Percentiles rank a stretch among this genome's conserved stretches.
These are phyloP conservation scores for Micractinium sp. DNA, from an alignment of 139 green algal genomes.

Conservation along the genomic window DNA sequence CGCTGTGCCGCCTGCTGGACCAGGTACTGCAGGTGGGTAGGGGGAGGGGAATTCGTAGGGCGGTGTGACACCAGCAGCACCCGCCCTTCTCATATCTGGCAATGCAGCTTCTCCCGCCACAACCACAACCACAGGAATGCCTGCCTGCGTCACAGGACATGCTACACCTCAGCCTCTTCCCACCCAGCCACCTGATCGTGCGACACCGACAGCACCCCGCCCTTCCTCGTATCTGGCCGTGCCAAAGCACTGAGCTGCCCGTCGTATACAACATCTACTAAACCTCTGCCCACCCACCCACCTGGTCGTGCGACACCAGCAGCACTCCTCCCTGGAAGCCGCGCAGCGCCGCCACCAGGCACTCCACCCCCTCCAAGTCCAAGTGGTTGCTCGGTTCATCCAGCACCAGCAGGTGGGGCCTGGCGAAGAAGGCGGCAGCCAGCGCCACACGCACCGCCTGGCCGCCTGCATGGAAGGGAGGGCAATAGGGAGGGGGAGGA, in stretches of 20 bases:
- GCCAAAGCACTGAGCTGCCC: no score
- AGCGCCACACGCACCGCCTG: constrained; percentile 86
- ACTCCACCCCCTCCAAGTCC: constrained; percentile 90
- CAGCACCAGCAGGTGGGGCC: constrained; percentile 88
- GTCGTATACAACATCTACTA: no score
- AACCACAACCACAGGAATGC: no score
- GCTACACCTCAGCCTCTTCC: no score
- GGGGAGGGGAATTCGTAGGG: background rate
- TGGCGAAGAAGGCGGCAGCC: constrained; percentile 74
- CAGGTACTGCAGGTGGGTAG: constrained; percentile 28
- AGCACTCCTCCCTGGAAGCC: constrained; percentile 81
- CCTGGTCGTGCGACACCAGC: constrained; percentile 84
- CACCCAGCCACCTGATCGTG: no score
- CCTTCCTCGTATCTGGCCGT: no score
- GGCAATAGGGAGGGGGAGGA: no score
- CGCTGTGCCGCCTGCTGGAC: constrained; percentile 24
- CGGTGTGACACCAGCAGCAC: background rate
- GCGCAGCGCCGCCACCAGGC: constrained; percentile 68
- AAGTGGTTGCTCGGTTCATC: constrained; percentile 92
- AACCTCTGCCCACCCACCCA: no score
- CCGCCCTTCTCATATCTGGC: background rate
- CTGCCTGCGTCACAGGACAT: no score
- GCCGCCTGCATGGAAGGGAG: constrained; percentile 30
- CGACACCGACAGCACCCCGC: no score
- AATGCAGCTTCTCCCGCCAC: no score